A percentile compares a stretch with the other conserved stretches of the same genome.
These are phyloP conservation scores for Gossypium anomalum DNA, from an alignment of 345 rosid genomes.

Conservation along the genomic window DNA sequence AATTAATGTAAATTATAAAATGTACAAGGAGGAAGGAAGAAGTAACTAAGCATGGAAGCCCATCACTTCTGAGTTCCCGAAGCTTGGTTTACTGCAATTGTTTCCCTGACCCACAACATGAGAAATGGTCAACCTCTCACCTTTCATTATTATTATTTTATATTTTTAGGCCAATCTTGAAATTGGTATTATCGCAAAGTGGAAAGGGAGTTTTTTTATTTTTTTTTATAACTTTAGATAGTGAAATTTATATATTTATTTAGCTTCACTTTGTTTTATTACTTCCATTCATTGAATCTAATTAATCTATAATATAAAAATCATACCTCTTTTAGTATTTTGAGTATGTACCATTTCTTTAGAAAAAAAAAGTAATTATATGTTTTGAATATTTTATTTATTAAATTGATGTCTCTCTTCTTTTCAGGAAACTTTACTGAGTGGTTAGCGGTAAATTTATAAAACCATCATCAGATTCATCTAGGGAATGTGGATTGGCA, in stretches of 20 bases:
- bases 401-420: no score
- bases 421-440: accelerated
- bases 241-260: neutral
- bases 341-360: no score
- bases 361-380: no score
- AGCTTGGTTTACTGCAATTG: neutral
- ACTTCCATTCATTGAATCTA: neutral
- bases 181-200: neutral
- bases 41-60: neutral
- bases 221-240: neutral
- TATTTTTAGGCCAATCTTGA: neutral
- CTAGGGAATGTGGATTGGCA: no score
- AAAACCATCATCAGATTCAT: no score
- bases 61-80: neutral
- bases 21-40: neutral
- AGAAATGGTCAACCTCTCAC: neutral
- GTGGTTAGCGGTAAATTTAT: accelerated
- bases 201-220: neutral
- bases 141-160: neutral
- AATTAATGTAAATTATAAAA: no score
- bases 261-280: neutral
- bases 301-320: no score
- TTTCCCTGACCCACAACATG: neutral
- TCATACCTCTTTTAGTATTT: no score
- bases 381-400: no score